phyloP scores from a whole-genome alignment of 2,329 filamentous ascomycete species.

The Botrytis tulipae region DNA sequence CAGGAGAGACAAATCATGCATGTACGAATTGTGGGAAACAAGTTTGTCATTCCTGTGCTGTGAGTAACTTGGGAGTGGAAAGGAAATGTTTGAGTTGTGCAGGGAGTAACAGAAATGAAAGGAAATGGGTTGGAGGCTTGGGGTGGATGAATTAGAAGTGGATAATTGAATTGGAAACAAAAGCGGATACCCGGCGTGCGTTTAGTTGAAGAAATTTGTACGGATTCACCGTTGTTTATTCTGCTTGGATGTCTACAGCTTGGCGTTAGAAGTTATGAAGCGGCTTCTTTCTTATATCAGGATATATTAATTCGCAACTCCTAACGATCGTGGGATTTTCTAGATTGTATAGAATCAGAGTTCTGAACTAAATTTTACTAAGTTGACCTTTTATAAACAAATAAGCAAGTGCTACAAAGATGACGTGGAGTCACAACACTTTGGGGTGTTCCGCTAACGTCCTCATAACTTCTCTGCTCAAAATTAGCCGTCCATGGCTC shows the following conservation, averaged over 20 bases:
- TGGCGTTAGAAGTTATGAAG: background rate
- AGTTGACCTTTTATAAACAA: background rate
- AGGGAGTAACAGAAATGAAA: conserved; percentile 21
- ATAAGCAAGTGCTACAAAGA: conserved; percentile 4
- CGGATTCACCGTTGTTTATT: background rate
- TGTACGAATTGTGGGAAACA: conserved; percentile 54
- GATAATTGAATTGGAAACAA: background rate
- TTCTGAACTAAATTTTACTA: background rate
- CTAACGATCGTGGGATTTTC: background rate
- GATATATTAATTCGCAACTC: background rate
- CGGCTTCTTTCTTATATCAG: background rate
- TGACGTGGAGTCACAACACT: background rate
- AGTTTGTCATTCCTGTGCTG: conserved; percentile 59
- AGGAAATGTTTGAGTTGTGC: conserved; percentile 54
- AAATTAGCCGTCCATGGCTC: background rate
- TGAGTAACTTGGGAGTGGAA: conserved; percentile 56
- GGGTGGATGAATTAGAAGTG: conserved; percentile 25
- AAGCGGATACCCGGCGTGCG: conserved; percentile 15
- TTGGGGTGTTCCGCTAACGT: no score
- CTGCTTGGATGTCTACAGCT: background rate
- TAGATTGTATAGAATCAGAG: background rate
- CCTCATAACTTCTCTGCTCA: background rate
- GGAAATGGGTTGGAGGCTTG: conserved; percentile 29
- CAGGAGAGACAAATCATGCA: conserved; percentile 34
- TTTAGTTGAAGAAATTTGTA: background rate